Percentiles rank a stretch among this genome's conserved stretches.
Conservation (phyloP, 495 filamentous ascomycete species). For the Neurospora tetrasperma region DNA sequence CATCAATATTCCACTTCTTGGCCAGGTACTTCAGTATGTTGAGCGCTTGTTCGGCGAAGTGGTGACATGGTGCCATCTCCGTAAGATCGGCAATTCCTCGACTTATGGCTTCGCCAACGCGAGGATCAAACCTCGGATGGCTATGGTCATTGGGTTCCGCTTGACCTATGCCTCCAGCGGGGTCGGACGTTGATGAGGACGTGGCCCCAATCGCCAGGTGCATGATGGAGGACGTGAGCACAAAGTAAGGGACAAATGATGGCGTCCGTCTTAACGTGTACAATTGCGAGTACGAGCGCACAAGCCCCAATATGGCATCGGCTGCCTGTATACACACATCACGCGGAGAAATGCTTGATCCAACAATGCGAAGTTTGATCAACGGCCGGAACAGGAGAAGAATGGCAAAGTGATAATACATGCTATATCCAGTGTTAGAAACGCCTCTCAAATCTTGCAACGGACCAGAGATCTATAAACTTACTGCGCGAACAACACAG, state of each 20-base stretch:
- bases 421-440: conserved; percentile 30
- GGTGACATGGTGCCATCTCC: conserved; percentile 48
- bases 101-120: conserved; percentile 29
- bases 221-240: conserved; percentile 47
- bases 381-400: conserved; percentile 56
- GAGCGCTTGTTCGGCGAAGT: conserved; percentile 47
- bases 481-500: conserved; percentile 55
- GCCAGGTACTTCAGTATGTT: conserved; percentile 47
- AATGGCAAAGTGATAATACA: conserved; percentile 56
- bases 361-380: conserved; percentile 48
- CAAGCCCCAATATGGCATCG: conserved; percentile 47
- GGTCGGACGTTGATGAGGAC: conserved; percentile 1
- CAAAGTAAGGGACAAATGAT: conserved; percentile 49
- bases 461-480: conserved; percentile 16
- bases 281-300: conserved; percentile 46
- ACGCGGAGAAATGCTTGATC: conserved; percentile 48
- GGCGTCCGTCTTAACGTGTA: conserved; percentile 49
- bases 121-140: conserved; percentile 15
- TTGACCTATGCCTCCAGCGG: conserved; percentile 1
- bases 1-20: conserved; percentile 46
- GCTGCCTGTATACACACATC: conserved; percentile 53
- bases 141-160: conserved; percentile 10
- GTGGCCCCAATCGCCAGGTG: conserved; percentile 43
- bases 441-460: conserved; percentile 2
- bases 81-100: conserved; percentile 42